phyloP scores from a whole-genome alignment of 345 rosid species.

The Melaleuca quinquenervia region DNA sequence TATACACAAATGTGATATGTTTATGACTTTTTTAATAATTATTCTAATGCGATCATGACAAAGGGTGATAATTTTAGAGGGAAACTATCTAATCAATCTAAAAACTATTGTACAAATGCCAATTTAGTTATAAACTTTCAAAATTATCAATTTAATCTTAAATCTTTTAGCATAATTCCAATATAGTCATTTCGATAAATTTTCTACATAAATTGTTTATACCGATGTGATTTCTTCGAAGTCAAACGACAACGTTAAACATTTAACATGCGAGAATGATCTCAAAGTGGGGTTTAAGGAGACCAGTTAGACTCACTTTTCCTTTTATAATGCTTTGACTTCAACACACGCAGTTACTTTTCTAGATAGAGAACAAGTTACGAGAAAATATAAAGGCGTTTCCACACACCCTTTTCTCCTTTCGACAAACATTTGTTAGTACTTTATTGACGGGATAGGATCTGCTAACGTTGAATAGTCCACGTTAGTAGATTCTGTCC shows the following conservation, averaged over 20 bases:
- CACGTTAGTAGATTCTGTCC: too few species aligned
- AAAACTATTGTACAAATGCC: accelerated
- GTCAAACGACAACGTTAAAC: not conserved
- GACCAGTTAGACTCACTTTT: not conserved
- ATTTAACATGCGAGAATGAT: not conserved
- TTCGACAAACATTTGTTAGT: not conserved
- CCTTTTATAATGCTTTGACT: not conserved
- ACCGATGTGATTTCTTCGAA: not conserved
- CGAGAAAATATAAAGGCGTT: not conserved
- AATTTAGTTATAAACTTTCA: not conserved
- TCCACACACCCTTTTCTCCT: not conserved
- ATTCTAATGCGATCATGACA: not conserved
- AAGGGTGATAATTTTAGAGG: not conserved
- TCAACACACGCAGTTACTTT: not conserved
- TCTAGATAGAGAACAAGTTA: not conserved
- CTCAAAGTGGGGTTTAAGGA: not conserved
- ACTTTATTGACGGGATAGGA: not conserved
- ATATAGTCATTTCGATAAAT: accelerated
- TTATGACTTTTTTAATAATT: too few species aligned
- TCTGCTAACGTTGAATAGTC: too few species aligned
- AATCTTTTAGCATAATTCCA: not conserved
- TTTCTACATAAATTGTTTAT: not conserved
- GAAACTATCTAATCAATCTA: not conserved
- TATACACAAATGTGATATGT: too few species aligned
- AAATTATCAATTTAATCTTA: too few species aligned